A percentile compares a stretch with the other conserved stretches of the same genome.
Evolutionary conservation across 2,329 filamentous ascomycete species (phyloP).

Genomic region (Colletotrichum caudatum): DNA sequence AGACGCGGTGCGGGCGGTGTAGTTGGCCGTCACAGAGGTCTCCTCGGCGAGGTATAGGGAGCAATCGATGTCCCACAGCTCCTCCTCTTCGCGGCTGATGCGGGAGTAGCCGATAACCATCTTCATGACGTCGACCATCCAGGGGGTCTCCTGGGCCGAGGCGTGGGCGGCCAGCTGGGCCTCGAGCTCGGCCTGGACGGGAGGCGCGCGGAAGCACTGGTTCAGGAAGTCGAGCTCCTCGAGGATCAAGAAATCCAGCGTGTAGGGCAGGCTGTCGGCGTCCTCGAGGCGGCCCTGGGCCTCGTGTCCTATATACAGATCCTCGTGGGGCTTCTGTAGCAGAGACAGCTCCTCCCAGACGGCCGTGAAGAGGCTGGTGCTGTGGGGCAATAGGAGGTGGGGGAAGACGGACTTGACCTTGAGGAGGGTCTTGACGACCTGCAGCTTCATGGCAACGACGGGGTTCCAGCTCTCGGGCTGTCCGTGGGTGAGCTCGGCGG

Average conservation of each 20-base stretch:
- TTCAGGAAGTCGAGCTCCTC: conserved; percentile 97
- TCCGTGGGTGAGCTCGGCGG: conserved; percentile 59
- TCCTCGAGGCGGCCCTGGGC: conserved; percentile 91
- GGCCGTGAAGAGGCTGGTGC: conserved; percentile 83
- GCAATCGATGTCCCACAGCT: conserved; percentile 95
- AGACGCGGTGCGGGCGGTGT: conserved; percentile 92
- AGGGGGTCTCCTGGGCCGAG: conserved; percentile 74
- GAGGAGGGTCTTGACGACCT: conserved; percentile 92
- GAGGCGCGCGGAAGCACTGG: conserved; percentile 86
- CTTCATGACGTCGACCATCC: conserved; percentile 90
- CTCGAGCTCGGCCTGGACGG: conserved; percentile 90
- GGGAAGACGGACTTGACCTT: conserved; percentile 88
- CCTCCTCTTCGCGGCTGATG: conserved; percentile 92
- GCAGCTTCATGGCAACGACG: conserved; percentile 86
- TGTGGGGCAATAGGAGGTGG: conserved; percentile 83
- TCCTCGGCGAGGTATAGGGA: conserved; percentile 97
- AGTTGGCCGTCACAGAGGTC: conserved; percentile 93
- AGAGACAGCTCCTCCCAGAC: conserved; percentile 89
- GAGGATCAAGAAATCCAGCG: conserved; percentile 90
- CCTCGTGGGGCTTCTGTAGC: conserved; percentile 78
- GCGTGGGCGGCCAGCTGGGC: conserved; percentile 75
- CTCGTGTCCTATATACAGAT: conserved; percentile 87
- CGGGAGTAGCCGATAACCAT: conserved; percentile 87
- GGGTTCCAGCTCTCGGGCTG: conserved; percentile 82
- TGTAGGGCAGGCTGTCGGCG: conserved; percentile 91